Evolutionary conservation across 2,329 filamentous ascomycete species (phyloP).

Genomic region (Cercospora citrullina): DNA sequence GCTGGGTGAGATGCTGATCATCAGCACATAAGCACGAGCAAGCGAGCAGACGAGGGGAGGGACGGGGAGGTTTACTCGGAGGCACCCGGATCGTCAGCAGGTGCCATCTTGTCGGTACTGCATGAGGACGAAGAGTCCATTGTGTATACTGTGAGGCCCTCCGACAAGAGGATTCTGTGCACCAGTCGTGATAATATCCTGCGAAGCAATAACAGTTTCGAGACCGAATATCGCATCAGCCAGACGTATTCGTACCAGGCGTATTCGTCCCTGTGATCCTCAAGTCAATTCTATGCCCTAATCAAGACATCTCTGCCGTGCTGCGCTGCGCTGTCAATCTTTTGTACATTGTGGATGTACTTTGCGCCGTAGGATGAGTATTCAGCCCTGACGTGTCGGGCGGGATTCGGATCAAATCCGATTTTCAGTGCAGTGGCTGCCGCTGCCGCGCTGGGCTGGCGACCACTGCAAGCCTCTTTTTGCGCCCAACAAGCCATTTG

Average conservation of each 20-base stretch:
- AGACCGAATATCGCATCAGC: background rate
- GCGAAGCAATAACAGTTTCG: background rate
- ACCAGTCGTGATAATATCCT: background rate
- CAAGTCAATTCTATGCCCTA: background rate
- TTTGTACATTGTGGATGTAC: background rate
- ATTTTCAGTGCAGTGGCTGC: background rate
- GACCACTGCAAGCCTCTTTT: conserved; percentile 5
- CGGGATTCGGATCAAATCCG: background rate
- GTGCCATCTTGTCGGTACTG: background rate
- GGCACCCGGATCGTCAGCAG: background rate
- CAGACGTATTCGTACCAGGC: background rate
- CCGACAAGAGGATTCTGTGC: background rate
- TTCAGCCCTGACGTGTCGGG: background rate
- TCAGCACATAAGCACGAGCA: background rate
- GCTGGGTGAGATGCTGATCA: background rate
- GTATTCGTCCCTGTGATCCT: background rate
- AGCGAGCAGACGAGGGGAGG: too few species aligned
- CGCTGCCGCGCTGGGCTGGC: background rate
- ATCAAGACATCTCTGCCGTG: background rate
- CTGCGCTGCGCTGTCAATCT: background rate
- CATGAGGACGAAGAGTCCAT: background rate
- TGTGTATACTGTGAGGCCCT: background rate
- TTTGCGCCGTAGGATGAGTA: background rate
- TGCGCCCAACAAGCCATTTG: background rate
- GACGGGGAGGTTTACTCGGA: background rate